Evolutionary conservation across 148 eudicot species (phyloP), one percentile per base, ranked within the genome.

Genomic region (Mesembryanthemum crystallinum): DNA sequence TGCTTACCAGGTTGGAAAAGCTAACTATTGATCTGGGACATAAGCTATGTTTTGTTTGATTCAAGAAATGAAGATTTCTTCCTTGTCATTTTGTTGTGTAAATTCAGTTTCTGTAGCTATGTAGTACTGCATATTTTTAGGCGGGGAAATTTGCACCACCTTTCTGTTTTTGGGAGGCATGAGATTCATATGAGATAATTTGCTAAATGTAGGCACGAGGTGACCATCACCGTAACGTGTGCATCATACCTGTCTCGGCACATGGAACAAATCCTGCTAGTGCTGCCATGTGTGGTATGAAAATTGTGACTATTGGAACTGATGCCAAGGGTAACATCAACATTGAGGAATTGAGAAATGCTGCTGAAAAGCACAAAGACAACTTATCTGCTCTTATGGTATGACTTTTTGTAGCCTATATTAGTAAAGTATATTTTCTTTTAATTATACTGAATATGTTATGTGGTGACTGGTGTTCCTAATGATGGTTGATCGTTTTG

Each of bases 241-340:
- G 98, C 87, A 95, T 95, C 75, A 95, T 95, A 20, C 98, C 98
- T 13, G 91, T 92, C 61, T 95, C 98, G 12, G 98, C 98, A 45
- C 98, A 95, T 81, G 98, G 98, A 76, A 95, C 98, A 52, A 95
- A 95, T 82, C 98, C 98, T 69, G 98, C 98, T 21, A 95, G 96
- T 88, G 98, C 98, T 61, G 98, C 98, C 64, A 95, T 95, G 98
- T 95, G 98, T 59, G 98, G 98, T 69, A 95, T 95, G 98, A 92
- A 90, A 80, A 95, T 95, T 78, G 96, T 95, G 49, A 60, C 94
- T 71, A 88, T 95, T 65, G 98, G 98, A 76, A 95, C 98, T 30
- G 98, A 95, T 84, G 88, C 97, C 18, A 89, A 95, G 84, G 98
- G 98, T 81, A 95, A 95, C 82, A 92, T 95, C 67, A 95, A 95